A percentile compares a stretch with the other conserved stretches of the same genome.
phyloP scores from a whole-genome alignment of 1,139 yeast species.

The Geotrichum histeridarum region DNA sequence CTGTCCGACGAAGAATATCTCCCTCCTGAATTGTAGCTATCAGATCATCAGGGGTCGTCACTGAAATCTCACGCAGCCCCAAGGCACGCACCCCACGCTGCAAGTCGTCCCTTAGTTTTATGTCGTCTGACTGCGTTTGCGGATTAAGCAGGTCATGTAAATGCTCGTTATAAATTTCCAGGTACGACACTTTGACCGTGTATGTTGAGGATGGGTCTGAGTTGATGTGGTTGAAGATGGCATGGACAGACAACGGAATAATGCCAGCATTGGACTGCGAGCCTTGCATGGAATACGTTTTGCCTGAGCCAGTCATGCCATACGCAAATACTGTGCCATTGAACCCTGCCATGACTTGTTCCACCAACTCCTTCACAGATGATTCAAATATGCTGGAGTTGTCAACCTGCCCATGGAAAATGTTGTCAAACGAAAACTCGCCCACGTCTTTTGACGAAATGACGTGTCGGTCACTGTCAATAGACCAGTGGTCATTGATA shows the following conservation, averaged over 20 bases:
- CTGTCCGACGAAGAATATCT: conserved; percentile 68
- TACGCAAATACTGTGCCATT: conserved; percentile 90
- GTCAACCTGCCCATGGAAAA: conserved; percentile 47
- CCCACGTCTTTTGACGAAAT: conserved; percentile 36
- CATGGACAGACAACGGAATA: conserved; percentile 65
- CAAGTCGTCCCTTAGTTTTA: conserved; percentile 71
- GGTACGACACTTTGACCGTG: conserved; percentile 58
- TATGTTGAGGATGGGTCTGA: conserved; percentile 33
- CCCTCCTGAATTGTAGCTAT: conserved; percentile 59
- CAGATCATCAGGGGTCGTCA: conserved; percentile 55
- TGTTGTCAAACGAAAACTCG: conserved; percentile 70
- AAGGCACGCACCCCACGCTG: conserved; percentile 66
- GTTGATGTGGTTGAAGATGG: conserved; percentile 50
- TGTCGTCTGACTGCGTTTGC: conserved; percentile 41
- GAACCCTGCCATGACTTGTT: conserved; percentile 67
- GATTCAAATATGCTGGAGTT: conserved; percentile 59
- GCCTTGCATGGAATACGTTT: conserved; percentile 88
- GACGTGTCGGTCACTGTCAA: conserved; percentile 25
- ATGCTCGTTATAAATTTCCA: conserved; percentile 88
- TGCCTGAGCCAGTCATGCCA: conserved; percentile 96
- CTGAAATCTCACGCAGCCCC: conserved; percentile 62
- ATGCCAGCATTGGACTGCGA: conserved; percentile 63
- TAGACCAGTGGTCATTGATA: conserved; percentile 25
- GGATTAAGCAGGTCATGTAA: conserved; percentile 59
- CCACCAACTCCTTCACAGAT: conserved; percentile 58